phyloP scores from a whole-genome alignment of 345 rosid species.

The Viola odorata region DNA sequence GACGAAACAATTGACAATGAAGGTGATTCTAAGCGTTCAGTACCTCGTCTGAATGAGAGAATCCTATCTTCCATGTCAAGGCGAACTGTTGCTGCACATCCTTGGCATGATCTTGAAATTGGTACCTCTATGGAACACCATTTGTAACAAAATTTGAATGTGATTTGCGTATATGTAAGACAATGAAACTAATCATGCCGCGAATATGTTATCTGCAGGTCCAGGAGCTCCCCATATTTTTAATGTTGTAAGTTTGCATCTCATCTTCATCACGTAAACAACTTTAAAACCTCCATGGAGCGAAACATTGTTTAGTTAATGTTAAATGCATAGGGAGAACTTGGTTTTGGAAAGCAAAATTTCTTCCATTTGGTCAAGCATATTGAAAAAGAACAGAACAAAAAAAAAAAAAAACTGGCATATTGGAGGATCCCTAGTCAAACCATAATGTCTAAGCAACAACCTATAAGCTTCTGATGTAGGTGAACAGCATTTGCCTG shows the following conservation, averaged over 20 bases:
- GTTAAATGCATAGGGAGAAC: no score
- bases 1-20: background rate
- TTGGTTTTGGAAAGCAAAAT: no score
- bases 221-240: slow-evolving; percentile 76
- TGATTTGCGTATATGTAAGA: background rate
- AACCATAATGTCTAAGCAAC: background rate
- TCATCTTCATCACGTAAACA: background rate
- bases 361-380: no score
- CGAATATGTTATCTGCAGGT: slow-evolving; percentile 41
- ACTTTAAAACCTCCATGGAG: background rate
- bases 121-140: slow-evolving; percentile 36
- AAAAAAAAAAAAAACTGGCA: no score
- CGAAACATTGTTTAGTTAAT: background rate
- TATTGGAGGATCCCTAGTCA: no score
- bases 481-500: background rate
- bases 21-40: background rate
- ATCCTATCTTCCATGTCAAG: slow-evolving; percentile 88
- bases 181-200: slow-evolving; percentile 18
- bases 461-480: background rate
- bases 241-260: slow-evolving; percentile 28
- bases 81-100: slow-evolving; percentile 98
- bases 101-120: slow-evolving; percentile 99
- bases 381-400: no score
- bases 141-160: slow-evolving; percentile 1
- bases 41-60: slow-evolving; percentile 79